Evolutionary conservation across 441 rosid genomes (phyloP), one percentile per base, ranked within the genome.

Genomic region (Arabidopsis lyrata): DNA sequence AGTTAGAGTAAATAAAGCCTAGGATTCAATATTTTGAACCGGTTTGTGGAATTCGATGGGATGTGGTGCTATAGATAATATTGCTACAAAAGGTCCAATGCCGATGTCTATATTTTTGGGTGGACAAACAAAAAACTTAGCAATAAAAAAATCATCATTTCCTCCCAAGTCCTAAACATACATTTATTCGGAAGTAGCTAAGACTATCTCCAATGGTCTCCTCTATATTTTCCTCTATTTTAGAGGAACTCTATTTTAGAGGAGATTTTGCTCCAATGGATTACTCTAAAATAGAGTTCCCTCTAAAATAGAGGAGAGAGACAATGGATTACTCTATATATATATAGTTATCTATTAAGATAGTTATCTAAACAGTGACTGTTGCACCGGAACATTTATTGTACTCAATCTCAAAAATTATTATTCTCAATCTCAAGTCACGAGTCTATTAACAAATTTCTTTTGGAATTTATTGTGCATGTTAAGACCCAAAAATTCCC

Each of bases 401-500:
- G 20, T 18, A 18, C 20, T 18, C 20, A 18, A 18, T 18, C 20
- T 18, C 20, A 18, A 18, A 18, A 18, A 18, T 18, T 18, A 18
- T 18, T 18, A 18, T 29, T 0, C 31, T 13, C 15, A 42, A 42
- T 42, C 48, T 59, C 36, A 55, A 31, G 38, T 55, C 20, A 31
- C 22, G 60, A 55, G 39, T 55, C 22, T 55, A n/a, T 31, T 31
- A 14, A n/a, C 6, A 16, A 18, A 44, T 18, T 41, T 31, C 4
- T 42, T 54, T 54, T 14, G 14, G 38, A 47, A 10, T 57, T 44
- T 42, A 2, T 8, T 24, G 5, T 12, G 14, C 14, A 12, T 14
- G 13, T 5, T 14, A 56, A 57, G 72, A 38, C 38, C 45, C 41
- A 53, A 57, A 76, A 70, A 11, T 41, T 70, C 75, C 47, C 67